These are phyloP conservation scores for Alternaria rosae DNA, from an alignment of 2,329 filamentous ascomycete genomes.

Conservation along the genomic window DNA sequence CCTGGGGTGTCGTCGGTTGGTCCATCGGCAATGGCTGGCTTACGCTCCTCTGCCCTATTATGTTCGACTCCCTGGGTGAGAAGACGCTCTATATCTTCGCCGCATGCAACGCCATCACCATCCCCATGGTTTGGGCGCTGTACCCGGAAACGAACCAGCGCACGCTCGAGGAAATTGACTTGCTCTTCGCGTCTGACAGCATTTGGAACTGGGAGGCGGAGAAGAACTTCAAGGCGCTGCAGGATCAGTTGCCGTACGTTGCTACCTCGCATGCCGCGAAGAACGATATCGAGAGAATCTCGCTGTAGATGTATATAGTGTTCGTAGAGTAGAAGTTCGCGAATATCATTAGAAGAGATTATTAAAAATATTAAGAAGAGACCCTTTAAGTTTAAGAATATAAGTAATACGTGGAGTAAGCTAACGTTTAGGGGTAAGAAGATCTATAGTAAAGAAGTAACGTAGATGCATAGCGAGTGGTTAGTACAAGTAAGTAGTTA, in stretches of 20 bases:
- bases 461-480: no score
- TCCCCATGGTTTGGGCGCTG: constrained; percentile 75
- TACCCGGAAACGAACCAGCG: constrained; percentile 79
- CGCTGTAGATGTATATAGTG: neutral
- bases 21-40: constrained; percentile 76
- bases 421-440: no score
- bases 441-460: no score
- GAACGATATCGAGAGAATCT: constrained; percentile 10
- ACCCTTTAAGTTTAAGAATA: no score
- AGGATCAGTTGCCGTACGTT: constrained; percentile 13
- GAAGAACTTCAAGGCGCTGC: constrained; percentile 35
- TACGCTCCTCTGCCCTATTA: constrained; percentile 50
- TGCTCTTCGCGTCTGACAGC: constrained; percentile 71
- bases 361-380: no score
- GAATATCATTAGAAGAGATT: no score
- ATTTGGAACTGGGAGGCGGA: constrained; percentile 69
- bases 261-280: neutral
- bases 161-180: constrained; percentile 77
- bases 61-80: constrained; percentile 68
- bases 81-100: constrained; percentile 80
- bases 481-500: no score
- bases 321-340: neutral
- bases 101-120: constrained; percentile 69
- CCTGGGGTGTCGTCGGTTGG: constrained; percentile 80
- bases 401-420: no score